Evolutionary conservation across 768 basidiomycete genomes (phyloP).

Genomic region (Lentinula aciculospora): DNA sequence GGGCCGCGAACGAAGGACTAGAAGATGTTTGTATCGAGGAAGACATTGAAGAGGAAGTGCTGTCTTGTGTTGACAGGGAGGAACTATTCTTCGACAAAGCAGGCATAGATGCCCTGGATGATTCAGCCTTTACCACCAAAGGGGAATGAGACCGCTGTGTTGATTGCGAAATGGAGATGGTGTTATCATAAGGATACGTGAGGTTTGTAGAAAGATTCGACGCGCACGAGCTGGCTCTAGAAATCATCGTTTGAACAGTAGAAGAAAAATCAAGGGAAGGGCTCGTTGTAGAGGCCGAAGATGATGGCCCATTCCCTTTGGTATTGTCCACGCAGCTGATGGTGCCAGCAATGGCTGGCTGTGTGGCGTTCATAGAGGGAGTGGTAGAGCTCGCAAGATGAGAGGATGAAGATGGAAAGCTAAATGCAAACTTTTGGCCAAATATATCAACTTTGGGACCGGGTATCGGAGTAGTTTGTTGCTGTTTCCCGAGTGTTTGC

Average conservation of each 20-base stretch:
- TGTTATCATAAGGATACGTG: not conserved
- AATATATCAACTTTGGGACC: not conserved
- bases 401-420: not conserved
- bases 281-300: not conserved
- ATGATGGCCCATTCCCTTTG: too few species aligned
- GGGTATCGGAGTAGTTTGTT: not conserved
- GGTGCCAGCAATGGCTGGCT: not conserved
- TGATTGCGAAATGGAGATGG: not conserved
- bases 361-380: not conserved
- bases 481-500: not conserved
- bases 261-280: not conserved
- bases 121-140: not conserved
- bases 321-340: too few species aligned
- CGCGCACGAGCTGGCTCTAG: not conserved
- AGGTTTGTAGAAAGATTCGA: not conserved
- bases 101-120: not conserved
- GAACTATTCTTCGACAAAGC: too few species aligned
- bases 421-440: not conserved
- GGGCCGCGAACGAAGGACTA: not conserved
- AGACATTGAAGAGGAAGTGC: not conserved
- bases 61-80: too few species aligned
- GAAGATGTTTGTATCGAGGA: not conserved
- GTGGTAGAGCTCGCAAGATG: not conserved
- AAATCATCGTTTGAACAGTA: not conserved
- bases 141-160: not conserved